Conservation (phyloP, 2,329 filamentous ascomycete species). For the Apiospora hydei region DNA sequence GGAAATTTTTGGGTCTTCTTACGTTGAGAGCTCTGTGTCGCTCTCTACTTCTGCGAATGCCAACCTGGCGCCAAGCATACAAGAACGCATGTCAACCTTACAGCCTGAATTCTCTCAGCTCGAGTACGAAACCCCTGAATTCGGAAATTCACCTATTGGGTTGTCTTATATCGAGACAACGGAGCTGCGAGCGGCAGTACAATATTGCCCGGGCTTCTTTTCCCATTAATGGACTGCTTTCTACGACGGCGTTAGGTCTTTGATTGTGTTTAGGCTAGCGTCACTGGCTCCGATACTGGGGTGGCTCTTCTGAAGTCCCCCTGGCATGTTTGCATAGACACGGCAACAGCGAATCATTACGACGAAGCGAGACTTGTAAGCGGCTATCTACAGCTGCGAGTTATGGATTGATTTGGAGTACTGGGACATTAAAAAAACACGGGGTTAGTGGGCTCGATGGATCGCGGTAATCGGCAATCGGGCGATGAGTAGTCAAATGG, state of each 20-base stretch:
- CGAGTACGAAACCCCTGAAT: background rate
- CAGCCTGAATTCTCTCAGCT: background rate
- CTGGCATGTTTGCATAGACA: background rate
- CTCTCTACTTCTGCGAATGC: background rate
- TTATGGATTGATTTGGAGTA: constrained; percentile 16
- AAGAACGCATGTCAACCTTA: background rate
- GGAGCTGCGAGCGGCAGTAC: background rate
- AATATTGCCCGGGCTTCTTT: background rate
- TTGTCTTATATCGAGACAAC: background rate
- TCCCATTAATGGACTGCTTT: background rate
- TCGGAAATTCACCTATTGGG: background rate
- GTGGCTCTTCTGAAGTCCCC: background rate
- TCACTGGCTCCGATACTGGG: background rate
- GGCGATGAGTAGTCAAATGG: background rate
- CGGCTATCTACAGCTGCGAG: background rate
- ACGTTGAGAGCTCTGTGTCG: background rate
- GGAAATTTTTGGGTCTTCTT: background rate
- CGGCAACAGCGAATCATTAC: constrained; percentile 1
- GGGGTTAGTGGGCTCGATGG: background rate
- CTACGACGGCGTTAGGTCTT: background rate
- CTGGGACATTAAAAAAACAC: background rate
- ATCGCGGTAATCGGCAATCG: background rate
- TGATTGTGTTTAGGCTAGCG: background rate
- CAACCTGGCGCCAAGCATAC: background rate
- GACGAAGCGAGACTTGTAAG: constrained; percentile 12